A percentile compares a stretch with the other conserved stretches of the same genome.
These are phyloP conservation scores for Cardamine resedifolia DNA, from an alignment of 345 rosid species.

Conservation along the genomic window DNA sequence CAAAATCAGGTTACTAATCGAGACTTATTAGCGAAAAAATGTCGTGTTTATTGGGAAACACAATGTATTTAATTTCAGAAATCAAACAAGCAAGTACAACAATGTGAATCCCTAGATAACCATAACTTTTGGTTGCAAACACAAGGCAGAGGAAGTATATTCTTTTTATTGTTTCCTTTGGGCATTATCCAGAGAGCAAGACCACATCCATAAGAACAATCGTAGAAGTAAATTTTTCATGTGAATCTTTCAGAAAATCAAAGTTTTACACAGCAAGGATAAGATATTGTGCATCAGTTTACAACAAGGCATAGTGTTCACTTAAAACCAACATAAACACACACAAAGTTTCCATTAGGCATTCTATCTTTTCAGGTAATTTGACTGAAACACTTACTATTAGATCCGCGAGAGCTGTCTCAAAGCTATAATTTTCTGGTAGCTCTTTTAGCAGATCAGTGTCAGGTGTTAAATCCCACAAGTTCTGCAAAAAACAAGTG, in stretches of 20 bases:
- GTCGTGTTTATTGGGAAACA: no score
- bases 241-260: background rate
- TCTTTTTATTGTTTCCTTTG: no score
- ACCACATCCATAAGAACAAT: constrained; percentile 7
- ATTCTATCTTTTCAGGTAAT: background rate
- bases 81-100: background rate
- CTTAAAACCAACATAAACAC: background rate
- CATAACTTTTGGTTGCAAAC: background rate
- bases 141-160: background rate
- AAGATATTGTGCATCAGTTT: background rate
- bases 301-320: background rate
- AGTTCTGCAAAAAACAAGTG: constrained; percentile 45
- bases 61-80: background rate
- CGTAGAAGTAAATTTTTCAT: background rate
- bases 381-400: constrained; percentile 45
- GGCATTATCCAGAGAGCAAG: background rate
- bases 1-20: background rate
- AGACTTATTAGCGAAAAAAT: background rate
- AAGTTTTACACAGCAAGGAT: background rate
- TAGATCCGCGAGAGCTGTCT: constrained; percentile 73
- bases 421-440: constrained; percentile 65
- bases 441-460: constrained; percentile 54
- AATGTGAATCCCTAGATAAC: background rate
- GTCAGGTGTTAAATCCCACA: constrained; percentile 86
- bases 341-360: background rate